phyloP scores from a whole-genome alignment of 768 basidiomycete species.

The Trametes cingulata region DNA sequence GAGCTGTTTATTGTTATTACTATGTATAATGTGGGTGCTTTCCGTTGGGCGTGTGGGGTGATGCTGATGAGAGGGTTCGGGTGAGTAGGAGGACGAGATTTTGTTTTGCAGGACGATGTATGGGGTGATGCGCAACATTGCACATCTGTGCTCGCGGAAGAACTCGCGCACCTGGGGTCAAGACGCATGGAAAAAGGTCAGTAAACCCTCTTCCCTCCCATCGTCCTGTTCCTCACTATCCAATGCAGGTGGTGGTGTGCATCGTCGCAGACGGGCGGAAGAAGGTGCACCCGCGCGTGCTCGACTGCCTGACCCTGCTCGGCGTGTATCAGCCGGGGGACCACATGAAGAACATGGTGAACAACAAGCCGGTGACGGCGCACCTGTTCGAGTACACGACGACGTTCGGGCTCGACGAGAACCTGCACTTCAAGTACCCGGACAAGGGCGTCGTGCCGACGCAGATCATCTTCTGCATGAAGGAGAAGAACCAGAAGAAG shows the following conservation, averaged over 20 bases:
- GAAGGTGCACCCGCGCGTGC: conserved; percentile 79
- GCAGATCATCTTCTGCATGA: conserved; percentile 90
- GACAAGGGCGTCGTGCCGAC: conserved; percentile 93
- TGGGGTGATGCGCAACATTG: conserved; percentile 90
- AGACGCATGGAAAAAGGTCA: conserved; percentile 94
- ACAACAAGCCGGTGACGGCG: conserved; percentile 70
- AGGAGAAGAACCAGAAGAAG: conserved; percentile 96
- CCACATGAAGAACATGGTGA: conserved; percentile 63
- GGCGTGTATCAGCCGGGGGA: conserved; percentile 85
- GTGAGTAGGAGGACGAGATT: conserved; percentile 88
- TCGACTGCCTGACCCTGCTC: conserved; percentile 87
- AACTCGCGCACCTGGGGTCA: conserved; percentile 94
- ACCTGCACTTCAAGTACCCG: conserved; percentile 82
- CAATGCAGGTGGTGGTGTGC: conserved; percentile 80
- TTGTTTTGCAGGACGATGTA: conserved; percentile 92
- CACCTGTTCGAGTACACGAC: conserved; percentile 88
- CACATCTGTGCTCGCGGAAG: conserved; percentile 80
- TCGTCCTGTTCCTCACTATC: not conserved
- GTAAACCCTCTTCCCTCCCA: not conserved
- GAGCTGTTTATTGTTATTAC: conserved; percentile 95
- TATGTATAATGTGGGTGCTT: conserved; percentile 84
- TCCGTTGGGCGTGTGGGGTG: not conserved
- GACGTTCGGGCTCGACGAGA: conserved; percentile 75
- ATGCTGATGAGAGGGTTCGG: not conserved
- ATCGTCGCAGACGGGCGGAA: conserved; percentile 89